Percentiles rank a stretch among this genome's conserved stretches.
These are phyloP conservation scores for Fraxinus ornus DNA, from an alignment of 305 asterid species.

Conservation along the genomic window DNA sequence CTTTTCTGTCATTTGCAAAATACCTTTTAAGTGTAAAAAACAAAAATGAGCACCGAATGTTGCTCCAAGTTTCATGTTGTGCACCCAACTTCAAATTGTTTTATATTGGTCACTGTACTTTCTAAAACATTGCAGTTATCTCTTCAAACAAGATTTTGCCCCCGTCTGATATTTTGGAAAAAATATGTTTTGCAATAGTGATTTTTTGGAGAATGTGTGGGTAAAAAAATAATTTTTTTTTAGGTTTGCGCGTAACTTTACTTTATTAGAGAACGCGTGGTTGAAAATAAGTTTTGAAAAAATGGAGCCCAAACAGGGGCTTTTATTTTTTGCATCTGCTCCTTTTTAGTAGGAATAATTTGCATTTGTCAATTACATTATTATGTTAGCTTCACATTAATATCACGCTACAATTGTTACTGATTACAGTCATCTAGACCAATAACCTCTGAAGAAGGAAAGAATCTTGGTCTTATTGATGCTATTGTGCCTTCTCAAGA, in stretches of 20 bases:
- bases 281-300: no score
- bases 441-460: slow-evolving; percentile 78
- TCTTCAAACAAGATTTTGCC: background rate
- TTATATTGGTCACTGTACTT: background rate
- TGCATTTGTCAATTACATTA: slow-evolving; percentile 14
- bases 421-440: slow-evolving; percentile 70
- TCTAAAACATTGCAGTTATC: background rate
- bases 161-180: background rate
- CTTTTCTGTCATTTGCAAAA: background rate
- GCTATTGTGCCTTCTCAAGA: slow-evolving; percentile 70
- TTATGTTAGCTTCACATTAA: slow-evolving; percentile 7
- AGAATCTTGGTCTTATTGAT: slow-evolving; percentile 83
- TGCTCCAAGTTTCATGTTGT: background rate
- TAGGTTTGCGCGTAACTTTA: background rate
- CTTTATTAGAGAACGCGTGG: background rate
- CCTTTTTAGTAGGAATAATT: slow-evolving; percentile 13
- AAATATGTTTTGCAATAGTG: background rate
- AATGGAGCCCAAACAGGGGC: no score
- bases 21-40: background rate
- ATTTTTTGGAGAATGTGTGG: background rate
- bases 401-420: slow-evolving; percentile 4
- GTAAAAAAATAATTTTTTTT: no score
- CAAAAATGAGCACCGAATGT: background rate
- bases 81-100: background rate
- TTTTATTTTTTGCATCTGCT: background rate